phyloP scores from a whole-genome alignment of 345 rosid genomes.

The Arabidopsis suecica region DNA sequence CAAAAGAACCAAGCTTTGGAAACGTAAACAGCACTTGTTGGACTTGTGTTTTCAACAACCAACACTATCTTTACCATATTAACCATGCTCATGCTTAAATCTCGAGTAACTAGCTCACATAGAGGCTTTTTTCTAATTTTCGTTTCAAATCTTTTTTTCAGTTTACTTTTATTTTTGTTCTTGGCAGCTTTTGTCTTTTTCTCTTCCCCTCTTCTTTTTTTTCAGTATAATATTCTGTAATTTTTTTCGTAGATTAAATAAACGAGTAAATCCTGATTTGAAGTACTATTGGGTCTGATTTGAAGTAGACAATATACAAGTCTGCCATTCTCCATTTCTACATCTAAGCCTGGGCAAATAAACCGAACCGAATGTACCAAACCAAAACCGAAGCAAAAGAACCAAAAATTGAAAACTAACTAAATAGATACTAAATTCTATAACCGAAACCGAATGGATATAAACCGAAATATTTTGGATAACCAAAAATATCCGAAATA shows the following conservation, averaged over 20 bases:
- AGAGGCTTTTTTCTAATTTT: constrained; percentile 32
- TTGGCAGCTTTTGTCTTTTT: neutral
- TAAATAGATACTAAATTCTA: too few relatives aligned
- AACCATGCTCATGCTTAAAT: constrained; percentile 51
- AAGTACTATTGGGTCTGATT: neutral
- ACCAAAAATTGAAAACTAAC: too few relatives aligned
- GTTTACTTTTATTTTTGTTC: neutral
- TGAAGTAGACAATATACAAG: too few relatives aligned
- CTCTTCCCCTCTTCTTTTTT: neutral
- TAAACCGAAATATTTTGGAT: too few relatives aligned
- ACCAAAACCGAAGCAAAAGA: too few relatives aligned
- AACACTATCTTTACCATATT: constrained; percentile 53
- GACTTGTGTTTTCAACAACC: constrained; percentile 55
- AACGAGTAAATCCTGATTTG: constrained; percentile 2
- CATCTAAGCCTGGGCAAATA: too few relatives aligned
- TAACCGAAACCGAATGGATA: too few relatives aligned
- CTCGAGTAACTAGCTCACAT: constrained; percentile 19
- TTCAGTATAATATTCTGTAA: neutral
- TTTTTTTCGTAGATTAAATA: constrained; percentile 10
- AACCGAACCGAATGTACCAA: too few relatives aligned
- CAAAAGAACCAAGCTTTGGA: constrained; percentile 72
- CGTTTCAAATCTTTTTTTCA: neutral
- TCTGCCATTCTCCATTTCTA: too few relatives aligned
- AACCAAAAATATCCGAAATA: too few relatives aligned
- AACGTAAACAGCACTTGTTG: constrained; percentile 60